These are phyloP conservation scores for Coemansia sp. DNA, from an alignment of 192 early-diverging fungal species.

Conservation along the genomic window DNA sequence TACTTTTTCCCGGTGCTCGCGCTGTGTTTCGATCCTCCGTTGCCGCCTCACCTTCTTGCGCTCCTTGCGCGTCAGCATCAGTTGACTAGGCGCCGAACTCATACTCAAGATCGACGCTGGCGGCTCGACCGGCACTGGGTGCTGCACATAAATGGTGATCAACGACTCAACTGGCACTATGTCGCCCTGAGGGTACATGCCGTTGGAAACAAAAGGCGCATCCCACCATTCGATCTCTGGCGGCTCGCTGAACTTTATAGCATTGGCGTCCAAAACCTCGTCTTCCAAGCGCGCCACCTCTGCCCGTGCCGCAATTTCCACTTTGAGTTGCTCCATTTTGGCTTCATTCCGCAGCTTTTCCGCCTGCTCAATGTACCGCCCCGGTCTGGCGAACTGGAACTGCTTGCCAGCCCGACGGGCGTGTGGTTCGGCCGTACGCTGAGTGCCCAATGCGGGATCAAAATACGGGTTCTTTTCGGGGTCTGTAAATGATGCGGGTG, in stretches of 20 bases:
- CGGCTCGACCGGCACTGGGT: conserved; percentile 38
- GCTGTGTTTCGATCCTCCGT: conserved; percentile 75
- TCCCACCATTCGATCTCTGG: conserved; percentile 98
- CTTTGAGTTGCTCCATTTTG: conserved; percentile 53
- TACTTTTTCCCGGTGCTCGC: conserved; percentile 95
- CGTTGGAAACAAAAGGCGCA: conserved; percentile 72
- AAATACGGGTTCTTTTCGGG: conserved; percentile 87
- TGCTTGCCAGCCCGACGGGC: conserved; percentile 41
- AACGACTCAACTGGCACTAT: conserved; percentile 60
- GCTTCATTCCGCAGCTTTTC: conserved; percentile 79
- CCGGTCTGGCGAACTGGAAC: conserved; percentile 82
- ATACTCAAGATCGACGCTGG: conserved; percentile 26
- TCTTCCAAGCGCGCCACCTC: conserved; percentile 36
- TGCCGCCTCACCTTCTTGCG: conserved; percentile 92
- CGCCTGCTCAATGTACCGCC: conserved; percentile 79
- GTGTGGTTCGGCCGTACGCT: conserved; percentile 45
- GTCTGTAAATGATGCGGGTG: conserved; percentile 59
- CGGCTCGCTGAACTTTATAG: conserved; percentile 65
- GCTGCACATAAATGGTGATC: conserved; percentile 41
- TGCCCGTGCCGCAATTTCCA: conserved; percentile 36
- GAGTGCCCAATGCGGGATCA: conserved; percentile 65
- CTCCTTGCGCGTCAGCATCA: conserved; percentile 64
- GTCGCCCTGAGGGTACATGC: conserved; percentile 67
- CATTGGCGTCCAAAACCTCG: conserved; percentile 32
- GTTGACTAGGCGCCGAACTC: conserved; percentile 26